Evolutionary conservation across 352 stramenopile species (phyloP), one percentile per base, ranked within the genome.

Genomic region (Thraustotheca clavata): DNA sequence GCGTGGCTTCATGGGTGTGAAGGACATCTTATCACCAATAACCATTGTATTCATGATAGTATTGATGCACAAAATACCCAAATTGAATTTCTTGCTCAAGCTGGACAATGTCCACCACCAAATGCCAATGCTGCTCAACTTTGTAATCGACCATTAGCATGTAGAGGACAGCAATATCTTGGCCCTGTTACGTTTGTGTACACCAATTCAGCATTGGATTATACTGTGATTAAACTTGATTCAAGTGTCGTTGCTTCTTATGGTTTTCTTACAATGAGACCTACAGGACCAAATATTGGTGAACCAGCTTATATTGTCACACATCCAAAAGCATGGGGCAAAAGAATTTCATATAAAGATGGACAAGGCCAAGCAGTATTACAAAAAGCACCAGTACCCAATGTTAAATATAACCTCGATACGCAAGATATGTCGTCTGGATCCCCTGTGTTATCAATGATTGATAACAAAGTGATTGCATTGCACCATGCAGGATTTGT

Each of bases 41-140:
- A 86, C 55, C 80, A 90, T 68, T 88, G 80, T 70, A 69, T 87
- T 26, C 66, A 75, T 31, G 71, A 70, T 2, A 68, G 74, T 14
- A 47, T 47, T 11, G 74, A 88, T 16, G 79, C 80, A 0, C 48
- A 41, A 2, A 55, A 50, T n/a, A 82, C 73, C 8, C 81, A 62
- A 0, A 70, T 87, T n/a, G 80, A 90, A 68, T 88, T 90, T 62
- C 76, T 85, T 69, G 79, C 77, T 5, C 67, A 86, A 22, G 73
- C 77, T 5, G 40, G 33, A 0, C 68, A 22, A 0, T 90, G 83
- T 43, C 55, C 55, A 12, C 26, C 22, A 4, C 11, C 16, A 18
- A 70, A 86, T 55, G 20, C 18, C 5, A 38, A 11, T 9, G 26
- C 9, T 2, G 27, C 18, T 48, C 26, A 67, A 16, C 35, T 29